A percentile compares a stretch with the other conserved stretches of the same genome.
These are phyloP conservation scores for Ballota nigra DNA, from an alignment of 257 asterid genomes.

Conservation along the genomic window DNA sequence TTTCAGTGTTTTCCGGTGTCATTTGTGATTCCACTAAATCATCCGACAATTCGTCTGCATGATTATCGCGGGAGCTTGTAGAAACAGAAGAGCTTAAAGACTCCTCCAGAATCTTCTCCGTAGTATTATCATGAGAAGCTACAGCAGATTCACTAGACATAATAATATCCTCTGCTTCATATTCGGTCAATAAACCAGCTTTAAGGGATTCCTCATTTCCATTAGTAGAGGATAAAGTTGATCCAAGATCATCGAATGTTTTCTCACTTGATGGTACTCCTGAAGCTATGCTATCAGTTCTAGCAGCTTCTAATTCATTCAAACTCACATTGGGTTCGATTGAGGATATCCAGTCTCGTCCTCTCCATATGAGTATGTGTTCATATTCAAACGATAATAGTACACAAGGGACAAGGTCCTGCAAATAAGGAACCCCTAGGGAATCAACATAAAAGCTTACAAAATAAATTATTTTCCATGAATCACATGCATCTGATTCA, in stretches of 20 bases:
- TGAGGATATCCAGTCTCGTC: conserved; percentile 73
- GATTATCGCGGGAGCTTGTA: conserved; percentile 6
- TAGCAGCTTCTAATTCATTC: conserved; percentile 29
- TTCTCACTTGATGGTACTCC: conserved; percentile 30
- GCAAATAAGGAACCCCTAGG: conserved; percentile 31
- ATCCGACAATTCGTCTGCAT: conserved; percentile 23
- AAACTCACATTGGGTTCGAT: conserved; percentile 32
- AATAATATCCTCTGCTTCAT: conserved; percentile 15
- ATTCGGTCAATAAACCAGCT: conserved; percentile 17
- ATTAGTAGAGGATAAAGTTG: conserved; percentile 18
- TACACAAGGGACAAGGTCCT: conserved; percentile 97
- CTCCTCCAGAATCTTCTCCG: conserved; percentile 13
- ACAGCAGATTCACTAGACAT: conserved; percentile 10
- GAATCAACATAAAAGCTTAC: neutral
- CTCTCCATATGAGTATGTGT: conserved; percentile 91
- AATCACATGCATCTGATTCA: neutral
- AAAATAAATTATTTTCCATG: neutral
- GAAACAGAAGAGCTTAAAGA: conserved; percentile 21
- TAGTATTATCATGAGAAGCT: conserved; percentile 27
- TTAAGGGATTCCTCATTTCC: conserved; percentile 31
- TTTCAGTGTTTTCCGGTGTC: conserved; percentile 4
- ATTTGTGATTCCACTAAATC: conserved; percentile 25
- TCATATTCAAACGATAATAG: conserved; percentile 78
- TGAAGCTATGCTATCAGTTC: conserved; percentile 27
- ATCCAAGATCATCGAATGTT: conserved; percentile 22